Evolutionary conservation across 2,329 filamentous ascomycete species (phyloP).

Genomic region (Xylariaceae sp.): DNA sequence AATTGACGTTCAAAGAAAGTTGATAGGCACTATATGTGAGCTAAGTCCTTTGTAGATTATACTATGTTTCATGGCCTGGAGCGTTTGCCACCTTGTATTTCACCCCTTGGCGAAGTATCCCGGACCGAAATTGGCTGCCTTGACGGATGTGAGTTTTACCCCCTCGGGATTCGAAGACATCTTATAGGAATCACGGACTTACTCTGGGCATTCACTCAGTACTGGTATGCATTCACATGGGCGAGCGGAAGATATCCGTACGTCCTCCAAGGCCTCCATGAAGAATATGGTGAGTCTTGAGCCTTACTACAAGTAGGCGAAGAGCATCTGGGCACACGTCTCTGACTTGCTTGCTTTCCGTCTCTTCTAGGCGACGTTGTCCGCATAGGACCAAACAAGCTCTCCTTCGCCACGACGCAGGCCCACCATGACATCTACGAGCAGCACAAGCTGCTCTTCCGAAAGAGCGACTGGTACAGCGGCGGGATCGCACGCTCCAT

Average conservation of each 20-base stretch:
- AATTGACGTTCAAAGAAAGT: too few relatives aligned
- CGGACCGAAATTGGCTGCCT: slow-evolving; percentile 17
- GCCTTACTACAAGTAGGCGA: too few relatives aligned
- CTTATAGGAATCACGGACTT: too few relatives aligned
- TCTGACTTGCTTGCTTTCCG: not conserved
- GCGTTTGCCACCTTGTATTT: slow-evolving; percentile 13
- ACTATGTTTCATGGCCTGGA: too few relatives aligned
- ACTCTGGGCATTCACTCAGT: not conserved
- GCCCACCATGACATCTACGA: slow-evolving; percentile 35
- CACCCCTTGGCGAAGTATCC: slow-evolving; percentile 20
- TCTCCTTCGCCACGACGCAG: slow-evolving; percentile 35
- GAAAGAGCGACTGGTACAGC: slow-evolving; percentile 12
- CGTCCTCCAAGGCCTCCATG: slow-evolving; percentile 13
- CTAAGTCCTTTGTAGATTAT: too few relatives aligned
- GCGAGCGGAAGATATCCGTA: slow-evolving; percentile 10
- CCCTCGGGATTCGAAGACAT: too few relatives aligned
- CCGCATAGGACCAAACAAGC: slow-evolving; percentile 37
- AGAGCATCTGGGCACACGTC: too few relatives aligned
- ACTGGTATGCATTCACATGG: not conserved
- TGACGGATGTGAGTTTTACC: slow-evolving; percentile 17
- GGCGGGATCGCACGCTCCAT: slow-evolving; percentile 3
- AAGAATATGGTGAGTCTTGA: slow-evolving; percentile 19
- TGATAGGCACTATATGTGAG: too few relatives aligned
- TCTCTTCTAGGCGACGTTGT: slow-evolving; percentile 29
- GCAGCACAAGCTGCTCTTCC: slow-evolving; percentile 22